A percentile compares a stretch with the other conserved stretches of the same genome.
Evolutionary conservation across 192 early-diverging fungal genomes (phyloP).

Genomic region (Tieghemiomyces parasiticus): DNA sequence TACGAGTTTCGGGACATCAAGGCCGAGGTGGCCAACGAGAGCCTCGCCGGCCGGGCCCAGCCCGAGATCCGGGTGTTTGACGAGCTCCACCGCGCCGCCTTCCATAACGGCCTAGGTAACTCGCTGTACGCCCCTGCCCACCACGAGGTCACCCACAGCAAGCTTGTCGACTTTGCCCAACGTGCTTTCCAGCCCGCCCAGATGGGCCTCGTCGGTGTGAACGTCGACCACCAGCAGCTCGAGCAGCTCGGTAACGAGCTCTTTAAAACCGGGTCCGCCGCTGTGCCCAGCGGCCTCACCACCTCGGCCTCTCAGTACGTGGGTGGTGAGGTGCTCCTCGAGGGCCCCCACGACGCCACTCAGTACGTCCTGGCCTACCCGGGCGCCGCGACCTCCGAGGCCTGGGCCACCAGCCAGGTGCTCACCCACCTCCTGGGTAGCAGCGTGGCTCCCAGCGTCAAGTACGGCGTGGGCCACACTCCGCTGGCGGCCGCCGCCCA

Average conservation of each 20-base stretch:
- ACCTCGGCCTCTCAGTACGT: constrained; percentile 44
- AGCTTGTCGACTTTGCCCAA: constrained; percentile 58
- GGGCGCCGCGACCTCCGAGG: constrained; percentile 34
- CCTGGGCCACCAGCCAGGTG: constrained; percentile 42
- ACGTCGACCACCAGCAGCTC: constrained; percentile 60
- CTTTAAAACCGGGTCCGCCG: constrained; percentile 29
- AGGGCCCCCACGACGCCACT: constrained; percentile 29
- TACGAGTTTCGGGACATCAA: constrained; percentile 75
- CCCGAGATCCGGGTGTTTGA: constrained; percentile 55
- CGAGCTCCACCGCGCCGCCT: constrained; percentile 75
- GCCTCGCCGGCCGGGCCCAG: constrained; percentile 40
- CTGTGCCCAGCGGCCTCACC: constrained; percentile 14
- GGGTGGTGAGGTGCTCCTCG: constrained; percentile 76
- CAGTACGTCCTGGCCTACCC: constrained; percentile 78
- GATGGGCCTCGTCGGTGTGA: constrained; percentile 73
- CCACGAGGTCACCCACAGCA: constrained; percentile 39
- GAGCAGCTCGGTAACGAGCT: constrained; percentile 43
- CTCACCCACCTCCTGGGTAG: constrained; percentile 45
- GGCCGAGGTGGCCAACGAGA: constrained; percentile 44
- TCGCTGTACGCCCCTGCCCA: constrained; percentile 67
- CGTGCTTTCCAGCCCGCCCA: constrained; percentile 52
- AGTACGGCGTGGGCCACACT: constrained; percentile 44
- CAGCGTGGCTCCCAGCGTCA: constrained; percentile 36
- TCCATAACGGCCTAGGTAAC: constrained; percentile 91
- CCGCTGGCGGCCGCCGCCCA: constrained; percentile 48